Evolutionary conservation across 192 early-diverging fungal genomes (phyloP).

Genomic region (Coemansia sp.): DNA sequence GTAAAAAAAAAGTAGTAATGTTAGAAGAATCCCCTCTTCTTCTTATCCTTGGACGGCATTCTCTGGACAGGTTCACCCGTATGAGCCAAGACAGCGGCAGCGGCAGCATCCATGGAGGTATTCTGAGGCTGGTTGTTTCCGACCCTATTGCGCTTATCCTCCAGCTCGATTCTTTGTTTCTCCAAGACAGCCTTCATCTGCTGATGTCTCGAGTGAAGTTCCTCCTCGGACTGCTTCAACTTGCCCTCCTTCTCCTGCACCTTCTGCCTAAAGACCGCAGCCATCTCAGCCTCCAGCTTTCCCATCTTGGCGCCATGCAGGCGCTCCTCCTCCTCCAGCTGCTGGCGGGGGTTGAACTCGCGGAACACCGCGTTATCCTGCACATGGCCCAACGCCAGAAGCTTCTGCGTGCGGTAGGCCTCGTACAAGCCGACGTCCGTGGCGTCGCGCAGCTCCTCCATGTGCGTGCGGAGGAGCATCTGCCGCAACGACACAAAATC

Average conservation of each 20-base stretch:
- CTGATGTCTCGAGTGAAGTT: constrained; percentile 91
- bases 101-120: neutral
- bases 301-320: constrained; percentile 91
- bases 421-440: constrained; percentile 90
- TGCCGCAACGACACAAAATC: constrained; percentile 94
- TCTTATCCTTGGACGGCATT: constrained; percentile 40
- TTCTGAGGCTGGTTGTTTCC: constrained; percentile 31
- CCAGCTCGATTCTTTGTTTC: constrained; percentile 88
- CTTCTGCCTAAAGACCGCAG: constrained; percentile 95
- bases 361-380: constrained; percentile 78
- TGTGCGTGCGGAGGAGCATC: constrained; percentile 86
- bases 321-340: constrained; percentile 89
- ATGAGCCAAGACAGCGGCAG: neutral
- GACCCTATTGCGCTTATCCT: constrained; percentile 86
- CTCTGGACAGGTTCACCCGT: constrained; percentile 16
- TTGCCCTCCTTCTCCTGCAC: constrained; percentile 98
- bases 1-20: constrained; percentile 1
- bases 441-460: constrained; percentile 93
- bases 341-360: constrained; percentile 71
- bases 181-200: constrained; percentile 97
- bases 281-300: constrained; percentile 99
- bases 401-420: constrained; percentile 91
- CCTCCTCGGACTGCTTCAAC: constrained; percentile 94
- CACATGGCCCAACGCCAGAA: constrained; percentile 79
- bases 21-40: constrained; percentile 54